A percentile compares a stretch with the other conserved stretches of the same genome.
Conservation (phyloP, 2,329 filamentous ascomycete genomes). For the Penicillium oxalicum region DNA sequence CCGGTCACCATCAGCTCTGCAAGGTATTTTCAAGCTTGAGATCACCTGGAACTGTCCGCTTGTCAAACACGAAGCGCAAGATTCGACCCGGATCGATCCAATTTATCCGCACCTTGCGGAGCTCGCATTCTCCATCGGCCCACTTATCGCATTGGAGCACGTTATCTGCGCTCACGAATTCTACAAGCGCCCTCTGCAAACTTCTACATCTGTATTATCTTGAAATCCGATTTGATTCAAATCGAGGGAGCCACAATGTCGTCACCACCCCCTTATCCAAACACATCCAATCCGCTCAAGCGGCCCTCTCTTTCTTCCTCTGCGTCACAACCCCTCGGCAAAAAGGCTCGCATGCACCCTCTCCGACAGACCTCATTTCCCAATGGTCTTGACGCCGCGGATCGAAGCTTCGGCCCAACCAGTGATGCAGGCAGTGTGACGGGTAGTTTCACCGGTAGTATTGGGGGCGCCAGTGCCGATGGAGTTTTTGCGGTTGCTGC, state of each 20-base stretch:
- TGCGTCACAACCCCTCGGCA: constrained; percentile 26
- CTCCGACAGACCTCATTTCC: constrained; percentile 45
- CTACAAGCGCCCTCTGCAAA: neutral
- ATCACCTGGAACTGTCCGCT: too few relatives aligned
- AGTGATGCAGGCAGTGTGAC: constrained; percentile 40
- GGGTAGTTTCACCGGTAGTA: constrained; percentile 39
- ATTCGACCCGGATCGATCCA: neutral
- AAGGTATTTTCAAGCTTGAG: too few relatives aligned
- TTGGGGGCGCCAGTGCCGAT: constrained; percentile 33
- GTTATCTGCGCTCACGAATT: too few relatives aligned
- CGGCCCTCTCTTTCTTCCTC: constrained; percentile 38
- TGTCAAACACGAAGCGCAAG: neutral
- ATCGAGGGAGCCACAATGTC: constrained; percentile 28
- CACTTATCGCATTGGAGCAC: too few relatives aligned
- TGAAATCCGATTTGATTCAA: neutral
- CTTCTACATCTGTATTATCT: neutral
- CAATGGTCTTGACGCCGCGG: constrained; percentile 26
- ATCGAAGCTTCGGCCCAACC: constrained; percentile 26
- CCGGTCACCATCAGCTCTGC: neutral
- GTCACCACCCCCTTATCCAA: constrained; percentile 31
- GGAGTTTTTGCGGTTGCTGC: constrained; percentile 27
- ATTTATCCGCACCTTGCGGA: neutral
- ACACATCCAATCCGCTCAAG: constrained; percentile 34
- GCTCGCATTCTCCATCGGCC: too few relatives aligned
- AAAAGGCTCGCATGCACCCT: constrained; percentile 39